Percentiles rank a stretch among this genome's conserved stretches.
These are phyloP conservation scores for Debaryomyces udenii DNA, from an alignment of 1,139 yeast genomes.

Conservation along the genomic window DNA sequence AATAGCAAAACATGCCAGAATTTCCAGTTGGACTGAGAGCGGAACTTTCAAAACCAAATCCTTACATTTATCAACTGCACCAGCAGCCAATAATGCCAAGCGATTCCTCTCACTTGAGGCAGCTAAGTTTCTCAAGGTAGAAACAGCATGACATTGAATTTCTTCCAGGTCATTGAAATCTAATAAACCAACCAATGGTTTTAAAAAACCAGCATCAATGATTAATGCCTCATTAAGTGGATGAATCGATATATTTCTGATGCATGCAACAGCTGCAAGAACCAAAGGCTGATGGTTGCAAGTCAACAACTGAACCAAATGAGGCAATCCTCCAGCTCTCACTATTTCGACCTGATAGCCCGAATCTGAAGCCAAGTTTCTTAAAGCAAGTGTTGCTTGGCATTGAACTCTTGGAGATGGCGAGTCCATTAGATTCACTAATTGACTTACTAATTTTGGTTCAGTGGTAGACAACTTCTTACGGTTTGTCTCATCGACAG, in stretches of 20 bases:
- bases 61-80: slow-evolving; percentile 92
- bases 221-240: slow-evolving; percentile 94
- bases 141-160: slow-evolving; percentile 96
- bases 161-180: slow-evolving; percentile 91
- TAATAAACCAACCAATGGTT: slow-evolving; percentile 82
- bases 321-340: slow-evolving; percentile 92
- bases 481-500: slow-evolving; percentile 92
- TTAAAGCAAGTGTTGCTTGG: slow-evolving; percentile 93
- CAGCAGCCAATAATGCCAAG: slow-evolving; percentile 88
- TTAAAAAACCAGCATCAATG: slow-evolving; percentile 92
- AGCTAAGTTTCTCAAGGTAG: slow-evolving; percentile 92
- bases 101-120: slow-evolving; percentile 94
- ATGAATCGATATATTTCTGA: slow-evolving; percentile 93
- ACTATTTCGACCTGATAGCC: slow-evolving; percentile 93
- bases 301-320: slow-evolving; percentile 81
- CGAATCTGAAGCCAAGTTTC: slow-evolving; percentile 95
- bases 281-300: slow-evolving; percentile 91
- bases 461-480: slow-evolving; percentile 88
- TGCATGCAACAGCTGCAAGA: slow-evolving; percentile 96
- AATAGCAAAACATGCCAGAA: slow-evolving; percentile 96
- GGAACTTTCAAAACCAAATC: slow-evolving; percentile 85
- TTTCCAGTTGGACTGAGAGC: slow-evolving; percentile 89
- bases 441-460: slow-evolving; percentile 87
- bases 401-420: slow-evolving; percentile 94
- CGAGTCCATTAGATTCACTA: slow-evolving; percentile 90